phyloP scores from a whole-genome alignment of 2,329 filamentous ascomycete genomes.

The Setomelanomma holmii region DNA sequence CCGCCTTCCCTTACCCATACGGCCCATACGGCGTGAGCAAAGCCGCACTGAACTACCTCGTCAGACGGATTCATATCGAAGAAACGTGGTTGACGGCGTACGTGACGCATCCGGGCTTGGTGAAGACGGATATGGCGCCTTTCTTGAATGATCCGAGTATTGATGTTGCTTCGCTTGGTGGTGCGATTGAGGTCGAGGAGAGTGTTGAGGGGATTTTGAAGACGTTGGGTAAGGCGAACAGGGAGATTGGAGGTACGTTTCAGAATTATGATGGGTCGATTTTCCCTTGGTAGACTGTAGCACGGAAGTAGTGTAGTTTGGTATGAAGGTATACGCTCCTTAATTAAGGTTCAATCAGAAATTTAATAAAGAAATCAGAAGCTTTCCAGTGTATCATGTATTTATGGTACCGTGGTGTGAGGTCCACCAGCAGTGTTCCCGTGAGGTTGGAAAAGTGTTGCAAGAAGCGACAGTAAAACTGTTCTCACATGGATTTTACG shows the following conservation, averaged over 20 bases:
- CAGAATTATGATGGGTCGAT: conserved; percentile 7
- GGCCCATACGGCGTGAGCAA: conserved; percentile 15
- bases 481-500: no score
- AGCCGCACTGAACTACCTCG: conserved; percentile 20
- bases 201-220: conserved; percentile 15
- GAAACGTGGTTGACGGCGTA: conserved; percentile 13
- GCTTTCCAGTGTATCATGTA: no score
- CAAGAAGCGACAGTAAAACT: no score
- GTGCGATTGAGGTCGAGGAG: conserved; percentile 14
- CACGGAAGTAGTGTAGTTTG: no score
- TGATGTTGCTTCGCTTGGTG: neutral
- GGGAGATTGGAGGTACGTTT: conserved; percentile 6
- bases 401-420: no score
- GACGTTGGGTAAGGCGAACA: conserved; percentile 14
- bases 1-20: neutral
- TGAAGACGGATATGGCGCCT: conserved; percentile 21
- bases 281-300: conserved; percentile 5
- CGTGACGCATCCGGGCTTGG: conserved; percentile 19
- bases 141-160: conserved; percentile 6
- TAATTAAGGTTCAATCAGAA: no score
- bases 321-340: no score
- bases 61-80: conserved; percentile 14
- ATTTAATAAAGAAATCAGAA: no score
- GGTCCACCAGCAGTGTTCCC: no score
- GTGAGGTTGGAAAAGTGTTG: no score